Evolutionary conservation across 148 eudicot genomes (phyloP), one percentile per base, ranked within the genome.

Genomic region (Vaccinium macrocarpon): DNA sequence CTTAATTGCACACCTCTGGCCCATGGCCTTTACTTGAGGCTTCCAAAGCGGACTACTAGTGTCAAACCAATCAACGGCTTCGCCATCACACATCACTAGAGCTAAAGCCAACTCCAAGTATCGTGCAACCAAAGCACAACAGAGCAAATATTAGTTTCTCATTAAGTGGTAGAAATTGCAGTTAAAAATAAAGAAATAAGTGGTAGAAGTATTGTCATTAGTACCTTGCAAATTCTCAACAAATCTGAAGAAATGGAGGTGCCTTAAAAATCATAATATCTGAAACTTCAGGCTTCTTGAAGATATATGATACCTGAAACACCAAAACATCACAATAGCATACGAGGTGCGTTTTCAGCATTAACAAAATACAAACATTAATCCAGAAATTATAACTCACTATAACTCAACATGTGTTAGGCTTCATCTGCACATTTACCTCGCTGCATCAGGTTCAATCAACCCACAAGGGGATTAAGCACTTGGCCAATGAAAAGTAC

Each of bases 181-280:
- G 38, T 35, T 35, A 35, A 35, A 35, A 35, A 35, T 35, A 35
- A 35, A 35, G 2, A 35, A 35, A 35, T 35, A 35, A 35, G 38
- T 35, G 38, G 38, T 35, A 35, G 38, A 35, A 35, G 0, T 35
- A 21, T 2, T 76, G 61, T 53, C 59, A 74, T 48, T 57, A 59
- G 59, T 32, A 62, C 38, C 38, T 35, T 35, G 48, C 53, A 57
- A 57, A 82, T 35, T 27, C 12, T 18, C 29, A 66, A 80, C 82
- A 50, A 81, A 94, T 97, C 98, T 93, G 93, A 83, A 94, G 97
- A 87, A 85, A 85, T 46, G 93, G 91, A 77, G 98, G 98, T 14
- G 94, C 93, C 85, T 88, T 94, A 84, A 94, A 96, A 71, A 96
- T 91, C 81, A 94, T 98, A 53, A 96, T 93, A 61, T 96, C 98